phyloP scores from a whole-genome alignment of 495 filamentous ascomycete genomes.

The Aspergillus steynii region DNA sequence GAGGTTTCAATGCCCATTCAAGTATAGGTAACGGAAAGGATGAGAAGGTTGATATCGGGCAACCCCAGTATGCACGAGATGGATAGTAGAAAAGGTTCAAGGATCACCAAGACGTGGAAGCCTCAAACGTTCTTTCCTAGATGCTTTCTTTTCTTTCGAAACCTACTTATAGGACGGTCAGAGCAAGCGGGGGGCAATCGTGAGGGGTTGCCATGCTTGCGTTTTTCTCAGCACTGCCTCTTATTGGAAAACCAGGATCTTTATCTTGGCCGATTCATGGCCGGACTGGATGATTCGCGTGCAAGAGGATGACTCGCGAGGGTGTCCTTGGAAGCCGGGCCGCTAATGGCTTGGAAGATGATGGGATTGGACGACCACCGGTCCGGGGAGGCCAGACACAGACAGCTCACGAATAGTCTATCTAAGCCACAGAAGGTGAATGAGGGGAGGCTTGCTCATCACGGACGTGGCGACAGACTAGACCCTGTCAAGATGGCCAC shows the following conservation, averaged over 20 bases:
- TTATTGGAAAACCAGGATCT: constrained; percentile 10
- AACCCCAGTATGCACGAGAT: background rate
- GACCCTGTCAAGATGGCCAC: background rate
- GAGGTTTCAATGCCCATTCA: constrained; percentile 46
- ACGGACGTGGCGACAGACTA: background rate
- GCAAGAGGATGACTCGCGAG: constrained; percentile 4
- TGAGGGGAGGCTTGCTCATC: background rate
- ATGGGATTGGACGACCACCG: background rate
- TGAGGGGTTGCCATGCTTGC: constrained; percentile 18
- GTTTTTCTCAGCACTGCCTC: constrained; percentile 12
- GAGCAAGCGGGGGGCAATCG: constrained; percentile 6
- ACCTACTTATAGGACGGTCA: constrained; percentile 12
- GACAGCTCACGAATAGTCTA: background rate
- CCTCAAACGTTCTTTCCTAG: background rate
- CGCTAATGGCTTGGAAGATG: constrained; percentile 18
- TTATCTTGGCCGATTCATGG: constrained; percentile 20
- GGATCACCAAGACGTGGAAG: background rate
- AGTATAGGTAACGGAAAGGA: constrained; percentile 23
- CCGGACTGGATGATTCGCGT: constrained; percentile 4
- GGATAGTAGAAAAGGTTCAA: background rate
- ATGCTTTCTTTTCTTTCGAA: background rate
- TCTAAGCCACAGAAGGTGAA: background rate
- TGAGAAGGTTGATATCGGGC: constrained; percentile 6
- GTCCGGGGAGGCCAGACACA: background rate
- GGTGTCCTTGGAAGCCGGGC: background rate